phyloP scores from a whole-genome alignment of 2,329 filamentous ascomycete genomes.

The Chrysosphaeria jannelii region DNA sequence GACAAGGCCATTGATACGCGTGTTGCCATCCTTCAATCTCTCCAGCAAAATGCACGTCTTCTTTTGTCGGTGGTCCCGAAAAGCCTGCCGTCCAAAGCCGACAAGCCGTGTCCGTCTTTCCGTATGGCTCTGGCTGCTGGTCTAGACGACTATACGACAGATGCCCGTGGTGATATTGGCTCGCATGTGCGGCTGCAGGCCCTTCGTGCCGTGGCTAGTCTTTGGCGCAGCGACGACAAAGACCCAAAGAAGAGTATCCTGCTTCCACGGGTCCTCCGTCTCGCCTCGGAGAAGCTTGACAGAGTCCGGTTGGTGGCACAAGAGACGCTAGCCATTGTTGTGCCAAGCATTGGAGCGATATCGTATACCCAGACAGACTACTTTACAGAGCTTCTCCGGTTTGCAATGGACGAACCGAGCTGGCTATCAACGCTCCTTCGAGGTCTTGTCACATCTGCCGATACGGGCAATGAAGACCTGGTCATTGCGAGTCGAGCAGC shows the following conservation, averaged over 20 bases:
- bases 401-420: conserved; percentile 9
- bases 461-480: conserved; percentile 48
- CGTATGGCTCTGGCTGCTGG: conserved; percentile 20
- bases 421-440: conserved; percentile 26
- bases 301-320: conserved; percentile 45
- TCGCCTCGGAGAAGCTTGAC: conserved; percentile 74
- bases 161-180: conserved; percentile 66
- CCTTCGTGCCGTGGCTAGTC: conserved; percentile 39
- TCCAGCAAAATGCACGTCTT: conserved; percentile 17
- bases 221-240: conserved; percentile 13
- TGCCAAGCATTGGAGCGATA: conserved; percentile 2
- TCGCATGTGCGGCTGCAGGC: conserved; percentile 62
- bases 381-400: conserved; percentile 21
- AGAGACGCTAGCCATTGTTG: conserved; percentile 15
- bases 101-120: too few relatives aligned
- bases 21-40: conserved; percentile 22
- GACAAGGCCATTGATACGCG: conserved; percentile 20
- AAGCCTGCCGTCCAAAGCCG: too few relatives aligned
- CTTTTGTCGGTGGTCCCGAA: conserved; percentile 4
- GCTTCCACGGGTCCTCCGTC: conserved; percentile 24
- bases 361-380: too few relatives aligned
- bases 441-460: conserved; percentile 42
- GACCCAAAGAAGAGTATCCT: conserved; percentile 9
- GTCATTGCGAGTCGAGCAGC: conserved; percentile 38
- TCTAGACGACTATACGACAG: conserved; percentile 74